Base-by-base conservation (phyloP, 345 rosid species). In the Moricandia moricandioides region DNA sequence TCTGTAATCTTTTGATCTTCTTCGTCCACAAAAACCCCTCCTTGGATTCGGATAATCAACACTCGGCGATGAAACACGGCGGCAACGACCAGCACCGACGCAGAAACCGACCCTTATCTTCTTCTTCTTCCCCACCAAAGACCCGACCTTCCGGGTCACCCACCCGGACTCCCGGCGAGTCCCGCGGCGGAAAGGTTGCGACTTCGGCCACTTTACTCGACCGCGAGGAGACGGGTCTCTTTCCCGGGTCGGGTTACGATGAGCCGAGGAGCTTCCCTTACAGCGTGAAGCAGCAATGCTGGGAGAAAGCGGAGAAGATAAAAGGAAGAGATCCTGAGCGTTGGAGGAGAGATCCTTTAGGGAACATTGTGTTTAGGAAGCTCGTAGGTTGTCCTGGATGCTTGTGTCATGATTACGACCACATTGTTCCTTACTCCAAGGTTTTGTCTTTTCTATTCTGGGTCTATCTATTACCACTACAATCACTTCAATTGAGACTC, bases 331-430 rank as follows among this genome's bases (percentile, higher is more conserved):
- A 91, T 85, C 88, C 97, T 5, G 89, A 82, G 58, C 85, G 97
- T 16, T 94, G 98, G 98, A 80, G 98, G 9, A 83, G 88, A 18
- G 98, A 94, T 82, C 80, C 86, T 1, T 77, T 91, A 17, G 98
- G 98, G 49, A 94, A 89, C 74, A 85, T 84, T 67, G 91, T 94
- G 60, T 91, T 91, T 65, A 82, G 89, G 81, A 94, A 94, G 86
- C 97, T 94, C 52, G 92, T 91, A 1, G 97, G 97, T 17, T 94
- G 97, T 75, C 87, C 99, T 65, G 97, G 97, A 27, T 94, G 99
- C 76, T 88, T 94, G 81, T 94, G 99, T 75, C 97, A 91, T 78
- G 97, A 94, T 77, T 94, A 90, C 77, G 97, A 91, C 69, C 99
- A 91, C 83, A 90, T 94, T 71, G 49, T 94, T 16, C 97, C 97